Conservation (phyloP, 306 rosid genomes). For the Lupinus albus region DNA sequence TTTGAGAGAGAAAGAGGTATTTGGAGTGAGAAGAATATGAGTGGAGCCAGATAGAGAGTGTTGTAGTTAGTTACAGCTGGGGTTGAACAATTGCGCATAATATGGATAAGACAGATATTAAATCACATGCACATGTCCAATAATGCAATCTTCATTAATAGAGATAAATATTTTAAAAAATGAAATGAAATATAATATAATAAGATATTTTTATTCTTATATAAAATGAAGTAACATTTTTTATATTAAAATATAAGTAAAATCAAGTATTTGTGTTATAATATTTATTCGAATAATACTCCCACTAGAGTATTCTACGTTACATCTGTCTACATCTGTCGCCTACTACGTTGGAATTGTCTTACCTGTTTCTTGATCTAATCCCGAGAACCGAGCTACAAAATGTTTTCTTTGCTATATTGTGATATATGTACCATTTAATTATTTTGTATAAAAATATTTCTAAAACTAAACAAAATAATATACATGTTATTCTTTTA, state of each 20-base stretch:
- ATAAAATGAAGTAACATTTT: too few species aligned
- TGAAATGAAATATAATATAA: too few species aligned
- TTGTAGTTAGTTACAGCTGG: constrained; percentile 56
- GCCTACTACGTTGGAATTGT: constrained; percentile 38
- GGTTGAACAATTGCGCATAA: constrained; percentile 53
- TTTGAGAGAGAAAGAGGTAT: background rate
- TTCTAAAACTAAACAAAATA: too few species aligned
- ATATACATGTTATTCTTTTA: too few species aligned
- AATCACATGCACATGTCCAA: constrained; percentile 50
- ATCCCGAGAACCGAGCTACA: constrained; percentile 57
- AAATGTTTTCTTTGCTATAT: too few species aligned
- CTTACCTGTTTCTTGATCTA: constrained; percentile 53
- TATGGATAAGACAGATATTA: constrained; percentile 57
- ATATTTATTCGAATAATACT: constrained; percentile 58
- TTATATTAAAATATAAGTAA: too few species aligned
- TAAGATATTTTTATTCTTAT: too few species aligned
- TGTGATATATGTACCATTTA: too few species aligned
- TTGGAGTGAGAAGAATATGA: background rate
- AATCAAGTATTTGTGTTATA: too few species aligned
- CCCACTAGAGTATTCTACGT: constrained; percentile 46
- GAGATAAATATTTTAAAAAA: too few species aligned
- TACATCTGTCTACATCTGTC: constrained; percentile 36
- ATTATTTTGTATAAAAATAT: too few species aligned
- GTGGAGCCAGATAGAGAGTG: constrained; percentile 44
- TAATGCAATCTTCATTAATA: too few species aligned